Base-by-base conservation (phyloP, 1,284 basidiomycete species). In the Malassezia cuniculi region DNA sequence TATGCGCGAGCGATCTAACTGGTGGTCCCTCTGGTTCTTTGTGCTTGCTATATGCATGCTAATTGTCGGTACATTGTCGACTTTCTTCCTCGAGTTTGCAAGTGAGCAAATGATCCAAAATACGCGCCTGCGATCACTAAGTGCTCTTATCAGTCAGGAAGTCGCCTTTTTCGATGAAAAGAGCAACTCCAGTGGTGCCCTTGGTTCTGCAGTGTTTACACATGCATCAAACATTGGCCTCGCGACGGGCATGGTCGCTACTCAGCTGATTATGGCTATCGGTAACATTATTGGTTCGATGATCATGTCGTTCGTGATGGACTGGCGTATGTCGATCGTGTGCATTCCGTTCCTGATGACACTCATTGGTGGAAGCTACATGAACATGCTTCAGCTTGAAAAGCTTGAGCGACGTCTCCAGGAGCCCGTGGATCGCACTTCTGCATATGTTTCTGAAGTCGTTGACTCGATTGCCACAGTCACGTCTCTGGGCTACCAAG, bases 381-480 rank as follows among this genome's bases (percentile, higher is more conserved):
- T 67, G 48, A 70, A 71, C 40, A 57, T 62, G n/a, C 45, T 52
- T 27, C 52, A 61, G 28, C 55, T 63, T 14, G 56, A 63, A 29
- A 58, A 58, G 19, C 57, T 53, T 28, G 68, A 69, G 28, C 45
- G 52, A 15, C 54, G 61, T 15, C 55, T 52, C 1, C 50, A 68
- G 36, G 49, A 59, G 28, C 56, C 59, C 9, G 45, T 60, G 4
- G 54, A 60, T 20, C 44, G 47, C 10, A 61, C 60, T 1, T 52
- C 60, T 5, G 44, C 60, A 1, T 70, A 65, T 38, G 60, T 71
- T 9, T 54, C 61, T n/a, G 71, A 72, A 37, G 53, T 68, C 10
- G 66, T 70, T 17, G 70, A 71, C 34, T 63, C 66, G 5, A 68
- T 71, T 30, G 55, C 62, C 46, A 67, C 68, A 0, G 66, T 71